These are phyloP conservation scores for Yamadazyma ubonensis DNA, from an alignment of 805 yeast genomes.

Conservation along the genomic window DNA sequence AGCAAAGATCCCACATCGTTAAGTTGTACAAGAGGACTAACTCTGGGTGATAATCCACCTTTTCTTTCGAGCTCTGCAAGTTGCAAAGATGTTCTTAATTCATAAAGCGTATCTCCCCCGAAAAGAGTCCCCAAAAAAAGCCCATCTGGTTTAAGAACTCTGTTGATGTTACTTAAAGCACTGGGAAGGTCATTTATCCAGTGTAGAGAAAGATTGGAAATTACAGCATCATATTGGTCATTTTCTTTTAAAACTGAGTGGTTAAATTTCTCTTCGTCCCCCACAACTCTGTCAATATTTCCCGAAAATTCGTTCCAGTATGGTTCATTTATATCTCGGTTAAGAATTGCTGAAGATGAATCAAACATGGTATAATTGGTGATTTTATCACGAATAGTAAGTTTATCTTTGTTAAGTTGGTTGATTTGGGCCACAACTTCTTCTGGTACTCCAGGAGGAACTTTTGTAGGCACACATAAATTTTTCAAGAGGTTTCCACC, in stretches of 20 bases:
- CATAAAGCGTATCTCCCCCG: constrained; percentile 85
- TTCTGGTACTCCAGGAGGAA: constrained; percentile 27
- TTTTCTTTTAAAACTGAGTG: constrained; percentile 37
- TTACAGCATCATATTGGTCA: constrained; percentile 62
- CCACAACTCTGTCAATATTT: constrained; percentile 48
- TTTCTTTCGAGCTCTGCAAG: constrained; percentile 76
- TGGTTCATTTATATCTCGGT: constrained; percentile 45
- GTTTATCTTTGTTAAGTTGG: constrained; percentile 52
- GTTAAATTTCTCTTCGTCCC: constrained; percentile 66
- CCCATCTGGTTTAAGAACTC: constrained; percentile 72
- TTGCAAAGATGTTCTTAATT: constrained; percentile 75
- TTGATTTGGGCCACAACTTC: constrained; percentile 40
- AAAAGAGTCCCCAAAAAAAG: constrained; percentile 77
- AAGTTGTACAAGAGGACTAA: constrained; percentile 77
- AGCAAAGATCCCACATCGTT: constrained; percentile 72
- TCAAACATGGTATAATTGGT: constrained; percentile 65
- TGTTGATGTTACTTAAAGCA: constrained; percentile 53
- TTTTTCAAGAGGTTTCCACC: constrained; percentile 60
- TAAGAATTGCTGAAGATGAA: constrained; percentile 51
- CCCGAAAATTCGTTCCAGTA: constrained; percentile 46
- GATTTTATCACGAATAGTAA: constrained; percentile 51
- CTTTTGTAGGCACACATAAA: constrained; percentile 27
- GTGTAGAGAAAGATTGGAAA: constrained; percentile 72
- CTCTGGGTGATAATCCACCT: constrained; percentile 79
- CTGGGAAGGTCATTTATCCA: constrained; percentile 87